Evolutionary conservation across 495 filamentous ascomycete genomes (phyloP), one percentile per base, ranked within the genome.

Genomic region (Thozetella sp.): DNA sequence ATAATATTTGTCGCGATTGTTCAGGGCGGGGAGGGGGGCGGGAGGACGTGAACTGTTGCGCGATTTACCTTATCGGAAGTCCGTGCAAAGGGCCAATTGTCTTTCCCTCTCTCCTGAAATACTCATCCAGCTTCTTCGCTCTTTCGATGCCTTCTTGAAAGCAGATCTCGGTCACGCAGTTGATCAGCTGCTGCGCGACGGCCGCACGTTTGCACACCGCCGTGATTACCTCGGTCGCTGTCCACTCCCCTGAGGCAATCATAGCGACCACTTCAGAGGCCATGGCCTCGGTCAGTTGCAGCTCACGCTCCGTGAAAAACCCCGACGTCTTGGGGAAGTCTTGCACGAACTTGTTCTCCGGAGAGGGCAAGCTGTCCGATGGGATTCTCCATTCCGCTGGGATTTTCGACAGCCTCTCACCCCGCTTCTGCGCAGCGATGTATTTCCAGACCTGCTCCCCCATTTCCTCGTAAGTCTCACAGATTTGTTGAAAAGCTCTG

Each of bases 221-320:
- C 26, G 67, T 72, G 13, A 76, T 75, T 20, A 88, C 85, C 55
- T 86, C 83, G 24, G 83, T 67, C 25, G 80, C 75, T 30, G 75
- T 86, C 56, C 83, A 74, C 55, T 68, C 67, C n/a, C 76, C 70
- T 3, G 59, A 68, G 3, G 69, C 69, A 22, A 90, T 86, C 15
- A 69, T 76, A 6, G 70, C 58, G 3, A 84, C 65, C 19, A 88
- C 69, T 15, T 71, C 76, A 2, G 76, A 78, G 1, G 86, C 80
- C 63, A 83, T 81, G 0, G 78, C 64, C 63, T 88, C 86, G 1
- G 86, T 89, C 22, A 90, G 88, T 3, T 72, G 68, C 12, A 88
- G 62, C 60, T 90, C 87, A 15, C 53, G n/a, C 2, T 53, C 25
- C 4, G 57, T 66, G 61, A 72, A 68, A 2, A 52, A 22, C 3